Evolutionary conservation across 192 early-diverging fungal species (phyloP).

Genomic region (Allomyces javanicus): DNA sequence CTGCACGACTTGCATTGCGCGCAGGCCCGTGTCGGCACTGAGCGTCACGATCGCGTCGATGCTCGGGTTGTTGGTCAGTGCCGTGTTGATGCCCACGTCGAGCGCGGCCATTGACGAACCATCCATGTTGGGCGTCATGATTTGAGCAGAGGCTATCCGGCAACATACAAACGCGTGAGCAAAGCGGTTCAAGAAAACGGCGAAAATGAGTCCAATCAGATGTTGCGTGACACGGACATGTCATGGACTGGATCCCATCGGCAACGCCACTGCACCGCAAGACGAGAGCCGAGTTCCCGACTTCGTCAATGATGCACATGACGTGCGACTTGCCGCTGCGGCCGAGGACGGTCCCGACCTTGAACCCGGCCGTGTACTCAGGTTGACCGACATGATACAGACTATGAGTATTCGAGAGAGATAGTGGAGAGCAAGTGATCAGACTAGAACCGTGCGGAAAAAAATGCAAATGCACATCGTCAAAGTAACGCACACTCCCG

Average conservation of each 20-base stretch:
- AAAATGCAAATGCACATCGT: too few relatives aligned
- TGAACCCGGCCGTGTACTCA: background rate
- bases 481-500: too few relatives aligned
- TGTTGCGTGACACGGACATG: background rate
- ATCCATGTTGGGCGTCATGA: background rate
- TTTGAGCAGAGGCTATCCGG: background rate
- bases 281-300: background rate
- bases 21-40: background rate
- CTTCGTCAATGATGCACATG: background rate
- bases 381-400: background rate
- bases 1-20: background rate
- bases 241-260: background rate
- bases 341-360: background rate
- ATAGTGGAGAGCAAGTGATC: too few relatives aligned
- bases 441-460: too few relatives aligned
- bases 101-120: background rate
- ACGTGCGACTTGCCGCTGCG: background rate
- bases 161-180: background rate
- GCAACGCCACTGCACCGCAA: background rate
- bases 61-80: background rate
- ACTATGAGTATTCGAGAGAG: too few relatives aligned
- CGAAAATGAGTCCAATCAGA: too few relatives aligned
- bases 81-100: background rate
- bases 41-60: background rate
- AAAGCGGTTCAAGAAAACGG: background rate